phyloP scores from a whole-genome alignment of 495 filamentous ascomycete species.

The Podospora didyma region DNA sequence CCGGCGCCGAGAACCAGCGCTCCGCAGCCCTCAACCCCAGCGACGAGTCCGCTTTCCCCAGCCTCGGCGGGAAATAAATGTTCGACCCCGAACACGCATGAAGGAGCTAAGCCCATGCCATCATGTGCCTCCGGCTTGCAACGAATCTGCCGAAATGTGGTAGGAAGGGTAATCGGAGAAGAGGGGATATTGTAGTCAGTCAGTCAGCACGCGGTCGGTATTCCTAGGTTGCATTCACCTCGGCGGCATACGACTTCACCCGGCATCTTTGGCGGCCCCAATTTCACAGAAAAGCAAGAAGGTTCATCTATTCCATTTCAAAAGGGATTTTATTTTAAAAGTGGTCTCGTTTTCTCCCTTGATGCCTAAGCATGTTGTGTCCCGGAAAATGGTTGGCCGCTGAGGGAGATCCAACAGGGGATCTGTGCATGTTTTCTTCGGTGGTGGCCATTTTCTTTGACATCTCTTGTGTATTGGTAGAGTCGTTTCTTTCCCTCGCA shows the following conservation, averaged over 20 bases:
- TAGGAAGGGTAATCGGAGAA: constrained; percentile 1
- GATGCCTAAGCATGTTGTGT: constrained; percentile 12
- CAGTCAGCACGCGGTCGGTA: constrained; percentile 15
- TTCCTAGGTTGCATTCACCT: constrained; percentile 3
- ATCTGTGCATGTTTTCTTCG: neutral
- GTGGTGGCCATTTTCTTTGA: constrained; percentile 14
- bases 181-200: constrained; percentile 1
- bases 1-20: constrained; percentile 14
- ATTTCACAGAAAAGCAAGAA: constrained; percentile 14
- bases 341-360: neutral
- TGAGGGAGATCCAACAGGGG: constrained; percentile 1
- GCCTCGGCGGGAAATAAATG: constrained; percentile 49
- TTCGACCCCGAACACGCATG: neutral
- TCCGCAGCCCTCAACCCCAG: constrained; percentile 52
- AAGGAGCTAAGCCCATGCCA: neutral
- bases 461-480: constrained; percentile 21
- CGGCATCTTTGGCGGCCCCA: constrained; percentile 1
- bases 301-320: constrained; percentile 1
- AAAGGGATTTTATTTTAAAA: constrained; percentile 2
- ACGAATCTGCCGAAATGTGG: neutral
- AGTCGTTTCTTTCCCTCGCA: constrained; percentile 4
- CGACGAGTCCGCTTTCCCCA: constrained; percentile 70
- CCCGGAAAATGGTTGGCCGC: constrained; percentile 14
- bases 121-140: neutral
- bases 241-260: constrained; percentile 3